These are phyloP conservation scores for Gentiana straminea DNA, from an alignment of 257 asterid species.

Conservation along the genomic window DNA sequence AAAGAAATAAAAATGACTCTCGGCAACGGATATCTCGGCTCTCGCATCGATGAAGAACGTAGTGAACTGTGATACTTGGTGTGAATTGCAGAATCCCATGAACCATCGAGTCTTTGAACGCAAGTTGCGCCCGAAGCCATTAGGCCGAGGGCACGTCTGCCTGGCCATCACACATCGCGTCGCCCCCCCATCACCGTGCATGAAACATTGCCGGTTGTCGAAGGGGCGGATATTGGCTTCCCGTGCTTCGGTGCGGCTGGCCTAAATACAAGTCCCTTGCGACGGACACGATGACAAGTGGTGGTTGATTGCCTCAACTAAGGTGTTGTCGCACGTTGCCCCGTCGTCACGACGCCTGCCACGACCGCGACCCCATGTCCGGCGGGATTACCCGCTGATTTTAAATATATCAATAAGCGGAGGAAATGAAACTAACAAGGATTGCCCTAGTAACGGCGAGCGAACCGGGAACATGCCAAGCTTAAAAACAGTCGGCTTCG, in stretches of 20 bases:
- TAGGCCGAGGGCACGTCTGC: slow-evolving; percentile 7
- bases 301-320: too few relatives aligned
- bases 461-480: slow-evolving; percentile 31
- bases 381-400: not conserved
- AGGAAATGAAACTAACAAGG: slow-evolving; percentile 16
- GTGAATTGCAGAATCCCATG: slow-evolving; percentile 57
- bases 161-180: too few relatives aligned
- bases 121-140: slow-evolving; percentile 43
- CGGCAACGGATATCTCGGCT: not conserved
- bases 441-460: slow-evolving; percentile 34
- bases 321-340: too few relatives aligned
- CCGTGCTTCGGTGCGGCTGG: too few relatives aligned
- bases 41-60: not conserved
- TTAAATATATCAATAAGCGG: slow-evolving; percentile 14
- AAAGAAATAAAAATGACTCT: not conserved
- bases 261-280: too few relatives aligned
- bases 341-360: too few relatives aligned
- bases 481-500: not conserved
- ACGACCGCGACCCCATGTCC: too few relatives aligned
- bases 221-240: too few relatives aligned
- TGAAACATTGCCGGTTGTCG: too few relatives aligned
- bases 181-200: too few relatives aligned
- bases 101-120: slow-evolving; percentile 57
- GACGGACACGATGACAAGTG: too few relatives aligned
- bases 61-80: slow-evolving; percentile 29